A percentile compares a stretch with the other conserved stretches of the same genome.
phyloP scores from a whole-genome alignment of 768 basidiomycete species.

The Chalciporus sphaerocephalus region DNA sequence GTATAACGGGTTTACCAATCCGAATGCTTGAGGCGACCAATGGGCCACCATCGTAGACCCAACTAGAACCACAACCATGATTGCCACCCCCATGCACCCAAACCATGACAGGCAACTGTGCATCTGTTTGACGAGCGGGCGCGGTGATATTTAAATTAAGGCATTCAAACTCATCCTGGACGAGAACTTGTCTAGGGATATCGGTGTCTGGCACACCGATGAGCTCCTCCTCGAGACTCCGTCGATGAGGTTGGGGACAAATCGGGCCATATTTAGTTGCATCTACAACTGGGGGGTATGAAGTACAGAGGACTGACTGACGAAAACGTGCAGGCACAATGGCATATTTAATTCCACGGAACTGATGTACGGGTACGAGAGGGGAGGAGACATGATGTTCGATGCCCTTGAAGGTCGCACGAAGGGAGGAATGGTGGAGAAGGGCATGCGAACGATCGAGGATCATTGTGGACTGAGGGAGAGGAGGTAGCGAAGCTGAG shows the following conservation, averaged over 20 bases:
- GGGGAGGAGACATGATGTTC: slow-evolving; percentile 57
- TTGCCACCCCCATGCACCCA: slow-evolving; percentile 84
- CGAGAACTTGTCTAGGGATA: slow-evolving; percentile 49
- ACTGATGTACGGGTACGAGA: slow-evolving; percentile 60
- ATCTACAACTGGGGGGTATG: slow-evolving; percentile 56
- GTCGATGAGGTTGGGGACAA: slow-evolving; percentile 59
- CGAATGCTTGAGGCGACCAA: slow-evolving; percentile 65
- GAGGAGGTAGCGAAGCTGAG: background rate
- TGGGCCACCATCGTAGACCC: slow-evolving; percentile 72
- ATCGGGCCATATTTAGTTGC: slow-evolving; percentile 69
- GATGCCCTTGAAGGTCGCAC: slow-evolving; percentile 63
- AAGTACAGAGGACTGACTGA: slow-evolving; percentile 58
- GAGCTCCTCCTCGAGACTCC: slow-evolving; percentile 54
- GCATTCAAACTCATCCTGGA: slow-evolving; percentile 75
- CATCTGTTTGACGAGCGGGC: slow-evolving; percentile 54
- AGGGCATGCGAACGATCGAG: slow-evolving; percentile 23
- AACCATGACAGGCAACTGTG: slow-evolving; percentile 70
- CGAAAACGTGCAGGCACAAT: slow-evolving; percentile 70
- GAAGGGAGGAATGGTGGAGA: slow-evolving; percentile 51
- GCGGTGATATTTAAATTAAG: slow-evolving; percentile 78
- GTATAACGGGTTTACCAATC: slow-evolving; percentile 59
- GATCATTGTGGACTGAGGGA: slow-evolving; percentile 23
- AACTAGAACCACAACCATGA: slow-evolving; percentile 68
- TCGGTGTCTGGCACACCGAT: slow-evolving; percentile 54
- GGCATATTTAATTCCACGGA: slow-evolving; percentile 76